Percentiles rank a stretch among this genome's conserved stretches.
phyloP scores from a whole-genome alignment of 2,329 filamentous ascomycete genomes.

The Lachnellula subtilissima region DNA sequence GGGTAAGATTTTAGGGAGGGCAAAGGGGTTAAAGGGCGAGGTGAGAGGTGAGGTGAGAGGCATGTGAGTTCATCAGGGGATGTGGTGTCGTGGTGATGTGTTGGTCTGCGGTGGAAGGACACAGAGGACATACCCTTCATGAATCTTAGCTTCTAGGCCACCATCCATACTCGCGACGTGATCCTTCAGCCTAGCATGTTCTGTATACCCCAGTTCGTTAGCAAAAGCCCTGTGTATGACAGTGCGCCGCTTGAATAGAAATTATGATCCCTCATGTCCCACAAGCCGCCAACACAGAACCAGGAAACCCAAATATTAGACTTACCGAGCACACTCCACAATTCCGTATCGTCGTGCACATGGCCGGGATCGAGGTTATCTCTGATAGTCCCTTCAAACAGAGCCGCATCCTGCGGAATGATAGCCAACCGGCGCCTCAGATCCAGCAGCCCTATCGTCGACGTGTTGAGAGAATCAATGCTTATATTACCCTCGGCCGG shows the following conservation, averaged over 20 bases:
- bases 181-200: conserved; percentile 90
- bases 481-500: conserved; percentile 75
- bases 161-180: conserved; percentile 83
- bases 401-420: conserved; percentile 93
- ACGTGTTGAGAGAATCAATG: conserved; percentile 87
- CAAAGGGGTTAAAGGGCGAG: conserved; percentile 8
- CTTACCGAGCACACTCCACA: conserved; percentile 92
- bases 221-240: conserved; percentile 25
- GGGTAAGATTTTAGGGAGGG: conserved; percentile 5
- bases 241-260: conserved; percentile 16
- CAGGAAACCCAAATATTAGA: conserved; percentile 22
- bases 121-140: conserved; percentile 73
- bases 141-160: conserved; percentile 80
- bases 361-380: conserved; percentile 95
- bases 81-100: conserved; percentile 1
- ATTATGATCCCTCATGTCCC: conserved; percentile 24
- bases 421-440: conserved; percentile 86
- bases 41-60: background rate
- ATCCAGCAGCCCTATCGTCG: conserved; percentile 83
- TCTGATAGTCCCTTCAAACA: conserved; percentile 88
- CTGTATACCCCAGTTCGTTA: conserved; percentile 45
- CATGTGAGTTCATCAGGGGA: conserved; percentile 2
- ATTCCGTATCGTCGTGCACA: conserved; percentile 91
- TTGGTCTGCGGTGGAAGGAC: conserved; percentile 6
- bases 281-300: conserved; percentile 14